Evolutionary conservation across 352 stramenopile genomes (phyloP).

Genomic region (Halophytophthora polymorphica): DNA sequence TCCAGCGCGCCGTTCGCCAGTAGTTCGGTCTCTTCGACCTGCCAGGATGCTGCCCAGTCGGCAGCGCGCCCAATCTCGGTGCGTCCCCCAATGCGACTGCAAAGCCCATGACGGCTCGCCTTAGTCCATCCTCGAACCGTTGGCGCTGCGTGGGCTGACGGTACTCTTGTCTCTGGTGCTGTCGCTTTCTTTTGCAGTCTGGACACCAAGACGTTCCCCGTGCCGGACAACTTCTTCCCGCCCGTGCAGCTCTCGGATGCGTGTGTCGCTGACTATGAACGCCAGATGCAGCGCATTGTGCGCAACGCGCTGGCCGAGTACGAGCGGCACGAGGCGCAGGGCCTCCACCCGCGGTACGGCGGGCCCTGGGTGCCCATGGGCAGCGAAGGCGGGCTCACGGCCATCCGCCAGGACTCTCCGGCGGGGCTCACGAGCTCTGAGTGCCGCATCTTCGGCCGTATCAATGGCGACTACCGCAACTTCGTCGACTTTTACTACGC

Average conservation of each 20-base stretch:
- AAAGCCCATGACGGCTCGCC: too few species aligned
- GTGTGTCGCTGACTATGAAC: slow-evolving; percentile 26
- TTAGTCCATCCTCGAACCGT: too few species aligned
- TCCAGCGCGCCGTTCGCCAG: too few species aligned
- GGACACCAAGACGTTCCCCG: slow-evolving; percentile 32
- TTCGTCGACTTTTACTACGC: slow-evolving; percentile 73
- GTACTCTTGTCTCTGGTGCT: too few species aligned
- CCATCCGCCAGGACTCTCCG: slow-evolving; percentile 27
- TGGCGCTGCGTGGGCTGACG: too few species aligned
- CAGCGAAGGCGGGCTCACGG: slow-evolving; percentile 28
- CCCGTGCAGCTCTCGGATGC: slow-evolving; percentile 26
- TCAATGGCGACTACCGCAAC: slow-evolving; percentile 54
- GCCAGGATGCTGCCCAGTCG: too few species aligned
- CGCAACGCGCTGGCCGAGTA: slow-evolving; percentile 29
- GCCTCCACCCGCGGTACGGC: slow-evolving; percentile 26
- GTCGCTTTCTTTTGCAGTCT: slow-evolving; percentile 9
- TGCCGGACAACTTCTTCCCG: slow-evolving; percentile 42
- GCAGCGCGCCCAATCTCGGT: too few species aligned
- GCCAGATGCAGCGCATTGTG: slow-evolving; percentile 28
- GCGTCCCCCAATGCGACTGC: too few species aligned
- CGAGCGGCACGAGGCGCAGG: slow-evolving; percentile 32
- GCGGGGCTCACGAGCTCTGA: slow-evolving; percentile 16
- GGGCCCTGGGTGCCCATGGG: slow-evolving; percentile 24
- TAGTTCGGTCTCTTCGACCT: too few species aligned
- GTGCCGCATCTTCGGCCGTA: slow-evolving; percentile 56